Conservation (phyloP, 164 flowering plant species). For the Nymphaea thermarum region DNA sequence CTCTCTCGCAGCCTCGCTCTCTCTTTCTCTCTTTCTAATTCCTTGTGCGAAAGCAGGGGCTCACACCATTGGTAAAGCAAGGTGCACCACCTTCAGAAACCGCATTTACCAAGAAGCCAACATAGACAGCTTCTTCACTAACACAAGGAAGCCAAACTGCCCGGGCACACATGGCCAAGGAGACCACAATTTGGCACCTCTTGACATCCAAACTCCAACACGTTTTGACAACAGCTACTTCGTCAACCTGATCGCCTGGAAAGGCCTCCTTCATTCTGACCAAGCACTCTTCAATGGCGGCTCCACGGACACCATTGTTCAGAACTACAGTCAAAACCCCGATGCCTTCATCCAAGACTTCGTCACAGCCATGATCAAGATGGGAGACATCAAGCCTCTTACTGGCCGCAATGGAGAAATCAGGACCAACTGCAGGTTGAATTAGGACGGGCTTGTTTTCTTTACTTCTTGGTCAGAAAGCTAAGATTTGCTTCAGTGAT, state of each 20-base stretch:
- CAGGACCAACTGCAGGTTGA: neutral
- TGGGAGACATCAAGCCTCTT: conserved; percentile 7
- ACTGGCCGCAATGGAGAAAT: neutral
- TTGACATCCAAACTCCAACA: neutral
- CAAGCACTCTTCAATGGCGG: conserved; percentile 10
- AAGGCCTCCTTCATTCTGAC: conserved; percentile 11
- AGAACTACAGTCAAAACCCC: conserved; percentile 3
- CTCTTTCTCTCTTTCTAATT: conserved; percentile 1
- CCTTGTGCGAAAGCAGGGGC: neutral
- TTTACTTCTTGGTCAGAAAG: too few species aligned
- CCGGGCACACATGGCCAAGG: neutral
- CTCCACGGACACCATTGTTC: conserved; percentile 7
- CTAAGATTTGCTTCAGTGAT: too few species aligned
- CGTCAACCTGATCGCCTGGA: neutral
- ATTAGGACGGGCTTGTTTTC: too few species aligned
- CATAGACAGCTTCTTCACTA: neutral
- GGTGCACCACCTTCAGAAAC: conserved; percentile 1
- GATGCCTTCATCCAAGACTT: conserved; percentile 7
- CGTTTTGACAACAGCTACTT: conserved; percentile 2
- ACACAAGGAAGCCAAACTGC: neutral
- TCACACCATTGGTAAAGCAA: conserved; percentile 1
- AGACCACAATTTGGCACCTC: conserved; percentile 2
- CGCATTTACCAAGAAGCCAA: conserved; percentile 1
- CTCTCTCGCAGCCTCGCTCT: neutral
- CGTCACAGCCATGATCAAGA: conserved; percentile 10